phyloP scores from a whole-genome alignment of 805 yeast genomes.

The Pachysolen tannophilus region DNA sequence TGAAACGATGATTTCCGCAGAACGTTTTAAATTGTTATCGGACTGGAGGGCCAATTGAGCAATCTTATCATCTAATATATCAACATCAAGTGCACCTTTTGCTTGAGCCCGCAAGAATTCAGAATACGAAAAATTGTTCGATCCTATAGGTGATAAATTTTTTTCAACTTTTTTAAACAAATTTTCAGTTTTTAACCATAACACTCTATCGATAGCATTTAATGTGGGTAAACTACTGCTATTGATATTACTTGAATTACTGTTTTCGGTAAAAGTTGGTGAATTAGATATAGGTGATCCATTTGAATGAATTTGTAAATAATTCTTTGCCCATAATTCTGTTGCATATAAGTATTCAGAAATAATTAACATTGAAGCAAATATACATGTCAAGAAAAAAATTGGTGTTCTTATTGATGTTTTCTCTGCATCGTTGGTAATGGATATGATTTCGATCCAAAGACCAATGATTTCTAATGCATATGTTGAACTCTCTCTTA shows the following conservation, averaged over 20 bases:
- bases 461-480: conserved; percentile 52
- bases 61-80: conserved; percentile 37
- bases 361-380: conserved; percentile 51
- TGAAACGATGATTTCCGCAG: conserved; percentile 36
- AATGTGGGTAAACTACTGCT: conserved; percentile 21
- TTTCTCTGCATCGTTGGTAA: conserved; percentile 55
- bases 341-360: conserved; percentile 53
- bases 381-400: conserved; percentile 64
- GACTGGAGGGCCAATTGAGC: conserved; percentile 41
- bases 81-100: conserved; percentile 52
- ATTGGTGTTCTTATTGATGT: conserved; percentile 70
- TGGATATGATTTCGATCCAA: conserved; percentile 68
- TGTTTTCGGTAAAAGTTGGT: conserved; percentile 1
- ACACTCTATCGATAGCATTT: conserved; percentile 44
- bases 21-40: conserved; percentile 32
- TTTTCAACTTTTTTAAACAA: conserved; percentile 54
- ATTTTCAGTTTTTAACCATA: conserved; percentile 59
- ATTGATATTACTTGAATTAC: conserved; percentile 13
- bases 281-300: not conserved
- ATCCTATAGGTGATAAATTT: conserved; percentile 33
- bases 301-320: conserved; percentile 13
- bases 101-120: conserved; percentile 49
- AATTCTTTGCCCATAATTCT: conserved; percentile 43
- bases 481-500: conserved; percentile 54
- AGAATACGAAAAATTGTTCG: conserved; percentile 44